phyloP scores from a whole-genome alignment of 306 rosid genomes.

The Arachis hypogaea region DNA sequence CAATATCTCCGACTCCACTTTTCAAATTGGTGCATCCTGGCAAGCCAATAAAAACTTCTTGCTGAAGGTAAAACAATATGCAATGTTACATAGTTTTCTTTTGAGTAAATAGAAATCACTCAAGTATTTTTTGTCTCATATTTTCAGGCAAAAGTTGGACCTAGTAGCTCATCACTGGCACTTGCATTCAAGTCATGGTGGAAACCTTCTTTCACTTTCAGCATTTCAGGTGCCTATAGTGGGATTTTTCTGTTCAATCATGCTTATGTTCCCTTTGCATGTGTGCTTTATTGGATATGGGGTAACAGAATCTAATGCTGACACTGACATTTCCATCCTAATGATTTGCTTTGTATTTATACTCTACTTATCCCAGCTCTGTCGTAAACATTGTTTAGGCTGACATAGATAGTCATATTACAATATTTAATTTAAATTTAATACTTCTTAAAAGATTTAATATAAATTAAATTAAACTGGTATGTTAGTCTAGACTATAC shows the following conservation, averaged over 20 bases:
- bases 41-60: conserved; percentile 92
- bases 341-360: background rate
- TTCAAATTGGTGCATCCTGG: conserved; percentile 97
- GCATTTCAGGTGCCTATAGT: conserved; percentile 70
- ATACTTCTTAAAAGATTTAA: no score
- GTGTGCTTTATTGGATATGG: background rate
- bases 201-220: conserved; percentile 94
- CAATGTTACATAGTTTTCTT: conserved; percentile 26
- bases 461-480: background rate
- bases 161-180: conserved; percentile 69
- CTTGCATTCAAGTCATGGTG: conserved; percentile 96
- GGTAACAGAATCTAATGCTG: background rate
- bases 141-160: conserved; percentile 85
- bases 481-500: conserved; percentile 2
- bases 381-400: background rate
- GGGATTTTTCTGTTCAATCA: conserved; percentile 30
- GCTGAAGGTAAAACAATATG: conserved; percentile 67
- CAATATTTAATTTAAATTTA: no score
- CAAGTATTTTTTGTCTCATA: conserved; percentile 31
- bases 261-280: background rate
- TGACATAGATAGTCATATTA: conserved; percentile 15
- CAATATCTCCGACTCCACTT: conserved; percentile 67
- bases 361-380: background rate
- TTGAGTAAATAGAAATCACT: conserved; percentile 36
- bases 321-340: conserved; percentile 1